phyloP scores from a whole-genome alignment of 495 filamentous ascomycete genomes.

The Annulohypoxylon nitens region DNA sequence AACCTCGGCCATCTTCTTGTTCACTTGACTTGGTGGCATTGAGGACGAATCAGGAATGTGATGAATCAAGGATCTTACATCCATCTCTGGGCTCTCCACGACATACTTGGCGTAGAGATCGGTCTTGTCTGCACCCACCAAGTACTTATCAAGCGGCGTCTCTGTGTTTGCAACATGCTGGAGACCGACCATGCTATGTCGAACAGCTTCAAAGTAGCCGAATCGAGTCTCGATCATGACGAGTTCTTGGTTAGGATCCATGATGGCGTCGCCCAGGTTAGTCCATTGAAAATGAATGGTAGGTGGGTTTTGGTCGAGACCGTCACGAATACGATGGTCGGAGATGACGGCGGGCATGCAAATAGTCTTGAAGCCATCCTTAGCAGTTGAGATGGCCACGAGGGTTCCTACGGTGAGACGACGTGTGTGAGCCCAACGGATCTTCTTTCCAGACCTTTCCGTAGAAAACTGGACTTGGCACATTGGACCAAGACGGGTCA shows the following conservation, averaged over 20 bases:
- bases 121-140: constrained; percentile 58
- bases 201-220: constrained; percentile 80
- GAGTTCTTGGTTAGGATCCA: constrained; percentile 79
- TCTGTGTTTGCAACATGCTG: constrained; percentile 75
- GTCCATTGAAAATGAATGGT: constrained; percentile 84
- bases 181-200: constrained; percentile 78
- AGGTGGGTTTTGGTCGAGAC: constrained; percentile 73
- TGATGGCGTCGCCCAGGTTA: constrained; percentile 65
- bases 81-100: constrained; percentile 47
- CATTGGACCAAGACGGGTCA: constrained; percentile 72
- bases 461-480: constrained; percentile 79
- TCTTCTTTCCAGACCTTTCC: constrained; percentile 71
- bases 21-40: constrained; percentile 50
- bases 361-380: constrained; percentile 73
- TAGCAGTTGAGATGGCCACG: constrained; percentile 74
- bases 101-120: constrained; percentile 53
- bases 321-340: constrained; percentile 70
- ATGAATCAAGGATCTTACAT: constrained; percentile 53
- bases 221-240: constrained; percentile 81
- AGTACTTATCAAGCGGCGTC: constrained; percentile 55
- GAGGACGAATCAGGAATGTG: constrained; percentile 47
- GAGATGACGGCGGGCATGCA: constrained; percentile 81
- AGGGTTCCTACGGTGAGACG: constrained; percentile 77
- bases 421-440: constrained; percentile 82
- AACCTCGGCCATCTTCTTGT: constrained; percentile 61